Conservation (phyloP, 768 basidiomycete genomes). For the Russula olivacea region DNA sequence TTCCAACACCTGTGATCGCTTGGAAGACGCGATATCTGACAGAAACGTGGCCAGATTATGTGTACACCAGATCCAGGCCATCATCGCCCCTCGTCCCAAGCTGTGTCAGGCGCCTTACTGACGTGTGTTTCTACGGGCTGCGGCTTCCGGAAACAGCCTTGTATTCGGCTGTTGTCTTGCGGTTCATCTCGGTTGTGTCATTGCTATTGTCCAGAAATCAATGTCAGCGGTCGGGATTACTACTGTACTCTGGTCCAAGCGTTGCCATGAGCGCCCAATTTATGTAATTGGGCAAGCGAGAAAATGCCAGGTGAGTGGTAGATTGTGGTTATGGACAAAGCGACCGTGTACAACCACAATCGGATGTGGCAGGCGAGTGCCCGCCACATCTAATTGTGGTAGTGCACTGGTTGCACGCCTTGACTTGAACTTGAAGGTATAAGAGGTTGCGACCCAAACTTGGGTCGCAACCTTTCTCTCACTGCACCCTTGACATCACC, state of each 20-base stretch:
- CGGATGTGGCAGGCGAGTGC: neutral
- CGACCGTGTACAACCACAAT: neutral
- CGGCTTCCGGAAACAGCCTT: neutral
- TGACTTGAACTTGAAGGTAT: neutral
- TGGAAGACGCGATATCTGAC: neutral
- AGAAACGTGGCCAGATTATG: neutral
- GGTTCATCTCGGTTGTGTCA: neutral
- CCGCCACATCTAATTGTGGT: slow-evolving; percentile 1
- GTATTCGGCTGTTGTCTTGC: too few species aligned
- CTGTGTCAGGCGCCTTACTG: too few species aligned
- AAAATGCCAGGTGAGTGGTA: neutral
- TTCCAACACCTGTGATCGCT: neutral
- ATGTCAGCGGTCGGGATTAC: neutral
- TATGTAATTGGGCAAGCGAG: neutral
- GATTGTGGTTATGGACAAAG: neutral
- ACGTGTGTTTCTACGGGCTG: neutral
- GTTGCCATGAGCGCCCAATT: neutral
- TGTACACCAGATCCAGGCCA: neutral
- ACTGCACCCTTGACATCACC: neutral
- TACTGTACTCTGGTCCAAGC: neutral
- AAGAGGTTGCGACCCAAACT: neutral
- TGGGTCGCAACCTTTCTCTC: neutral
- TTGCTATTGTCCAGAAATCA: neutral
- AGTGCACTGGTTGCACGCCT: too few species aligned
- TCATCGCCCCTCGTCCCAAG: neutral